These are phyloP conservation scores for Dothideomycetes sp. DNA, from an alignment of 2,329 filamentous ascomycete genomes.

Conservation along the genomic window DNA sequence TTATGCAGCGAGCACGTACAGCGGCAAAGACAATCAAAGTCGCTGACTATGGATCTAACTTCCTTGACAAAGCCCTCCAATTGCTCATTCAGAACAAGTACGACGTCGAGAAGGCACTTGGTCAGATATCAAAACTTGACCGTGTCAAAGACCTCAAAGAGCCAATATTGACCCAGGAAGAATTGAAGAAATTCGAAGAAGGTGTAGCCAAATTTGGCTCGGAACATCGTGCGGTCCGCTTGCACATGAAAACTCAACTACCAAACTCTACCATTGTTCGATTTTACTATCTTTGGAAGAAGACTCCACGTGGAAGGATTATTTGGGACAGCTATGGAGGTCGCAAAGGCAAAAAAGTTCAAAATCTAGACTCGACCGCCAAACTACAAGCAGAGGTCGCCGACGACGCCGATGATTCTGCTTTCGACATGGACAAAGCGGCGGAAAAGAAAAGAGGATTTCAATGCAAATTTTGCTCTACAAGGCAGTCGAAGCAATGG, in stretches of 20 bases:
- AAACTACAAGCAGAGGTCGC: slow-evolving; percentile 89
- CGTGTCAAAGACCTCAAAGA: slow-evolving; percentile 69
- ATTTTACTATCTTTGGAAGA: slow-evolving; percentile 98
- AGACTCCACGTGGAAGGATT: slow-evolving; percentile 72
- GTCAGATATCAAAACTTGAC: slow-evolving; percentile 58
- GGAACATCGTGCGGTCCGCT: slow-evolving; percentile 72
- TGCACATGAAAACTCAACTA: slow-evolving; percentile 69
- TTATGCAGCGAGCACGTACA: slow-evolving; percentile 60
- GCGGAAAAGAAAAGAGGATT: slow-evolving; percentile 70
- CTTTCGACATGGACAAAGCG: slow-evolving; percentile 86
- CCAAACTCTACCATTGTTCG: slow-evolving; percentile 74
- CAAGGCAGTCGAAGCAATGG: slow-evolving; percentile 78
- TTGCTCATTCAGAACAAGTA: slow-evolving; percentile 65
- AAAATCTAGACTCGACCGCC: slow-evolving; percentile 48
- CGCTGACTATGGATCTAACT: slow-evolving; percentile 69
- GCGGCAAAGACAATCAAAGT: slow-evolving; percentile 61
- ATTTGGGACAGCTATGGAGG: slow-evolving; percentile 86
- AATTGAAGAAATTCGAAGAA: slow-evolving; percentile 86
- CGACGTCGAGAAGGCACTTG: slow-evolving; percentile 60
- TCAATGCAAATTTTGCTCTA: slow-evolving; percentile 86
- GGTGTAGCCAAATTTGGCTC: slow-evolving; percentile 84
- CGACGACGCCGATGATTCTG: slow-evolving; percentile 86
- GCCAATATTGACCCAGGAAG: slow-evolving; percentile 65
- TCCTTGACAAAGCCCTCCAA: slow-evolving; percentile 73
- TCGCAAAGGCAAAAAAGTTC: slow-evolving; percentile 67